Percentiles rank a stretch among this genome's conserved stretches.
phyloP scores from a whole-genome alignment of 148 eudicot species.

The Rhododendron simsii region DNA sequence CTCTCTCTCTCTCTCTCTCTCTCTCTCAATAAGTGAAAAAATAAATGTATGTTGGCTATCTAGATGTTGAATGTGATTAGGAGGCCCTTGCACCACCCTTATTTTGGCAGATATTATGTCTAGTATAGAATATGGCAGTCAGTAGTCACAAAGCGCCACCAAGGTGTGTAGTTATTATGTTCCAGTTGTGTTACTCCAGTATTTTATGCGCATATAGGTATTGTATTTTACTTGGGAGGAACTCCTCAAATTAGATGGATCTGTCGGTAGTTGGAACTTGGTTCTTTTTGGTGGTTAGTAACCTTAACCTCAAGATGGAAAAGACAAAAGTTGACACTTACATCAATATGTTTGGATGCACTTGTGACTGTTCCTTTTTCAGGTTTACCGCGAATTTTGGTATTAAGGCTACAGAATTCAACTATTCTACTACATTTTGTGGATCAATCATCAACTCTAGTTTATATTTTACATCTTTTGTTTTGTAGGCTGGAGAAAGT shows the following conservation, averaged over 20 bases:
- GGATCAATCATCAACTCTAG: neutral
- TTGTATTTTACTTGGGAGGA: too few species aligned
- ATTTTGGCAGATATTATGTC: neutral
- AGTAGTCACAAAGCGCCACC: neutral
- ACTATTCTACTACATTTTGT: neutral
- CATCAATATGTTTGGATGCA: neutral
- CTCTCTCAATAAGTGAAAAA: neutral
- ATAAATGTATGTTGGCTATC: neutral
- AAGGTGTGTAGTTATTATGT: neutral
- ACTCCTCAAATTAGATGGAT: too few species aligned
- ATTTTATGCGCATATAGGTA: too few species aligned
- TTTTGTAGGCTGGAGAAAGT: conserved; percentile 50
- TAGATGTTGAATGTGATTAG: neutral
- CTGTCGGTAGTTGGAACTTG: too few species aligned
- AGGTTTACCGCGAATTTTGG: neutral
- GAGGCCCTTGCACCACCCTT: neutral
- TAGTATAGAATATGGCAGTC: neutral
- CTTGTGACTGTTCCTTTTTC: neutral
- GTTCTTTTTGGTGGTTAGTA: neutral
- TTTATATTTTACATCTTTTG: neutral
- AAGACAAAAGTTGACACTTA: neutral
- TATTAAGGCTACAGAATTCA: neutral
- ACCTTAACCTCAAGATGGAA: neutral
- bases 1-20: neutral
- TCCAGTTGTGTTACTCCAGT: too few species aligned